Percentiles rank a stretch among this genome's conserved stretches.
phyloP scores from a whole-genome alignment of 352 stramenopile species.

The Phytophthora macrochlamydospora region DNA sequence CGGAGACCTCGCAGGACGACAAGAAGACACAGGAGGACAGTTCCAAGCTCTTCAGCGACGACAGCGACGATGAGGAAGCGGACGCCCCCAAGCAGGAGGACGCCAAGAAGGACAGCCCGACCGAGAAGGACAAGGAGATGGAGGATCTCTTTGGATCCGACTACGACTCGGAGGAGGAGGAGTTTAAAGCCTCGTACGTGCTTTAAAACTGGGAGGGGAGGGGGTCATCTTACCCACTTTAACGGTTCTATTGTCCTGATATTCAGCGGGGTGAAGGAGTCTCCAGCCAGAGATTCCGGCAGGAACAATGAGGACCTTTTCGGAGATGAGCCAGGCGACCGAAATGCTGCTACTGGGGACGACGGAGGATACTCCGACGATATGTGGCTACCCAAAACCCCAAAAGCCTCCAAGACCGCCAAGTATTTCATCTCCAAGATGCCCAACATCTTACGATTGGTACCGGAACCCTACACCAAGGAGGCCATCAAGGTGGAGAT shows the following conservation, averaged over 20 bases:
- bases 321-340: slow-evolving; percentile 43
- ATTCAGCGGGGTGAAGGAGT: slow-evolving; percentile 82
- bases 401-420: slow-evolving; percentile 65
- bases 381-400: slow-evolving; percentile 79
- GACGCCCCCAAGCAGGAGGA: slow-evolving; percentile 25
- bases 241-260: background rate
- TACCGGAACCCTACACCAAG: slow-evolving; percentile 80
- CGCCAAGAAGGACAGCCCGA: slow-evolving; percentile 39
- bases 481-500: slow-evolving; percentile 80
- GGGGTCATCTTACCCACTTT: background rate
- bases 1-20: slow-evolving; percentile 1
- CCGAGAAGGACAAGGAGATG: slow-evolving; percentile 83
- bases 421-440: slow-evolving; percentile 82
- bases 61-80: slow-evolving; percentile 53
- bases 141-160: slow-evolving; percentile 89
- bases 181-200: slow-evolving; percentile 87
- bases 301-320: slow-evolving; percentile 55
- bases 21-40: slow-evolving; percentile 33
- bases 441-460: slow-evolving; percentile 85
- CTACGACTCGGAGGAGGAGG: slow-evolving; percentile 89
- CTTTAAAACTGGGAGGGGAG: background rate
- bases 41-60: slow-evolving; percentile 74
- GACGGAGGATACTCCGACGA: slow-evolving; percentile 51
- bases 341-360: slow-evolving; percentile 19
- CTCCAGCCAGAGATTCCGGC: slow-evolving; percentile 65